A percentile compares a stretch with the other conserved stretches of the same genome.
Evolutionary conservation across 441 rosid genomes (phyloP).

Genomic region (Pelargonium cotyledonis): DNA sequence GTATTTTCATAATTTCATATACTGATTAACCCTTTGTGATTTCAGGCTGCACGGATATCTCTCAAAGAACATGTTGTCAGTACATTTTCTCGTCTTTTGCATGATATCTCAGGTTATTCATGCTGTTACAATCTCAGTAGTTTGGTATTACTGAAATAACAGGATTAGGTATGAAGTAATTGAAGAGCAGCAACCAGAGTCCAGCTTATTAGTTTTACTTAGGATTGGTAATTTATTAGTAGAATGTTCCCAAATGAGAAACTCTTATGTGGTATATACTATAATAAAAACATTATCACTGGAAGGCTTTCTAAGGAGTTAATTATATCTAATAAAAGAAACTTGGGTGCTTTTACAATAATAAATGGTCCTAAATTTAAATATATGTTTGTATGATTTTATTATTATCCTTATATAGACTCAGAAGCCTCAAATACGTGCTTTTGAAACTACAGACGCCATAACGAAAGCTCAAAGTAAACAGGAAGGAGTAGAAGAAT

Average conservation of each 20-base stretch:
- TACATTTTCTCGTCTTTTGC: slow-evolving; percentile 60
- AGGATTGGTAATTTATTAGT: background rate
- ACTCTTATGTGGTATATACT: background rate
- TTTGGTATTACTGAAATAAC: background rate
- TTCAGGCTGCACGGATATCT: slow-evolving; percentile 74
- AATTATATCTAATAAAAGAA: background rate
- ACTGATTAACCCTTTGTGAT: slow-evolving; percentile 29
- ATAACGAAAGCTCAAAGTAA: slow-evolving; percentile 42
- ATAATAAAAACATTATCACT: background rate
- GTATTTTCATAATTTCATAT: slow-evolving; percentile 12
- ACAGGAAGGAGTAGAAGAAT: slow-evolving; percentile 51
- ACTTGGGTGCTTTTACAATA: background rate
- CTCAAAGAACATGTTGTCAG: slow-evolving; percentile 60
- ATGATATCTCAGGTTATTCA: slow-evolving; percentile 74
- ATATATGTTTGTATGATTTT: background rate
- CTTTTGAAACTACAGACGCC: slow-evolving; percentile 48
- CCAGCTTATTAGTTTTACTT: background rate
- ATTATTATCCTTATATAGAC: slow-evolving; percentile 9
- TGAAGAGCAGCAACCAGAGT: slow-evolving; percentile 3
- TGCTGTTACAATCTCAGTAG: slow-evolving; percentile 15
- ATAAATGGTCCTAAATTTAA: background rate
- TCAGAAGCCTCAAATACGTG: slow-evolving; percentile 7
- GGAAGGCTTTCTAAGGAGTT: background rate
- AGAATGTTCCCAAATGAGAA: slow-evolving; percentile 2
- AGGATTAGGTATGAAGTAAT: background rate